These are phyloP conservation scores for Monilinia fructicola DNA, from an alignment of 2,329 filamentous ascomycete genomes.

Conservation along the genomic window DNA sequence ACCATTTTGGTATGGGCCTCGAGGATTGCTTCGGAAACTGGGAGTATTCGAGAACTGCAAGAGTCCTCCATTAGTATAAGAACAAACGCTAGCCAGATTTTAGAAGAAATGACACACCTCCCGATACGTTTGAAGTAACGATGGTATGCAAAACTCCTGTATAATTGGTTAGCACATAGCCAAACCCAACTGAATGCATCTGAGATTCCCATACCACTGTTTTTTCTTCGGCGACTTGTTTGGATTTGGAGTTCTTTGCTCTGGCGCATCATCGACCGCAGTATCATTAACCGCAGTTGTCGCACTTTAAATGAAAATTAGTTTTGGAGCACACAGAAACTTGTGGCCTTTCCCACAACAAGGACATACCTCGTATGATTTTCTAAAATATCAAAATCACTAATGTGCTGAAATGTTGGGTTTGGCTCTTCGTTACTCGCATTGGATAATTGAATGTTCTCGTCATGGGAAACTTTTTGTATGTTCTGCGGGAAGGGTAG, in stretches of 20 bases:
- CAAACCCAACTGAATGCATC: not conserved
- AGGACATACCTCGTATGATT: constrained; percentile 9
- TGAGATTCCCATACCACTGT: constrained; percentile 16
- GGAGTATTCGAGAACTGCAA: not conserved
- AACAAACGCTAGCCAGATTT: not conserved
- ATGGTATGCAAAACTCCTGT: not conserved
- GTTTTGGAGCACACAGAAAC: not conserved
- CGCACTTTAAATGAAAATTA: constrained; percentile 5
- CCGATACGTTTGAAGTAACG: not conserved
- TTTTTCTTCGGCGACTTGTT: constrained; percentile 14
- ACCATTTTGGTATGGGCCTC: constrained; percentile 2
- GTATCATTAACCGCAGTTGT: constrained; percentile 9
- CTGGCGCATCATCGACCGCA: constrained; percentile 14
- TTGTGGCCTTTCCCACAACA: not conserved
- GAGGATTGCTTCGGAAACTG: not conserved
- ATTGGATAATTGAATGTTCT: constrained; percentile 1
- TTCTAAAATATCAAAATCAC: constrained; percentile 14
- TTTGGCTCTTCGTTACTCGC: not conserved
- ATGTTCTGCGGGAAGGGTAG: constrained; percentile 19
- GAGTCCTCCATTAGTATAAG: not conserved
- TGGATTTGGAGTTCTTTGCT: constrained; percentile 13
- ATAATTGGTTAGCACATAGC: not conserved
- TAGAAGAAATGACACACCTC: not conserved
- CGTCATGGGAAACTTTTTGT: constrained; percentile 18
- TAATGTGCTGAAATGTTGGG: constrained; percentile 1